These are phyloP conservation scores for Irpex sp. DNA, from an alignment of 1,284 basidiomycete genomes.

Conservation along the genomic window DNA sequence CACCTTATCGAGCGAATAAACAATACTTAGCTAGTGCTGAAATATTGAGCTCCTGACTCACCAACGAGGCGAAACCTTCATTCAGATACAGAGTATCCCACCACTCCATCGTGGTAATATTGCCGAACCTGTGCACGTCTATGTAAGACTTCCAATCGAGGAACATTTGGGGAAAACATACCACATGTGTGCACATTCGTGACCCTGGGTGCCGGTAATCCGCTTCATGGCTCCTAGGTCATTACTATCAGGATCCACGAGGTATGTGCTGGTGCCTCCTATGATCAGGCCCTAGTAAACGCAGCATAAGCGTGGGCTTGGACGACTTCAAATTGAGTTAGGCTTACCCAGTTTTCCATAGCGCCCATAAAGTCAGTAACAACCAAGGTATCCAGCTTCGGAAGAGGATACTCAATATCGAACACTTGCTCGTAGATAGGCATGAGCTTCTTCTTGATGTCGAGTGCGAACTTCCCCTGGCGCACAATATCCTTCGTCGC, in stretches of 20 bases:
- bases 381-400: conserved; percentile 89
- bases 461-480: conserved; percentile 81
- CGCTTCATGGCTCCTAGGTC: conserved; percentile 79
- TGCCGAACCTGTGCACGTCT: conserved; percentile 63
- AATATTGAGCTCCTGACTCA: conserved; percentile 29
- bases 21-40: neutral
- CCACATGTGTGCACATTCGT: conserved; percentile 86
- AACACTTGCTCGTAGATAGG: conserved; percentile 95
- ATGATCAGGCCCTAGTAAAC: conserved; percentile 76
- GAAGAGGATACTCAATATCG: conserved; percentile 87
- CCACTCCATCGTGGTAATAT: conserved; percentile 93
- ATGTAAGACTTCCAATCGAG: too few species aligned
- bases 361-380: conserved; percentile 80
- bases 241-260: conserved; percentile 78
- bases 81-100: conserved; percentile 91
- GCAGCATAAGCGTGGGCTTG: neutral
- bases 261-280: conserved; percentile 80
- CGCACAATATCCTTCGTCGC: conserved; percentile 85
- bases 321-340: neutral
- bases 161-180: conserved; percentile 32
- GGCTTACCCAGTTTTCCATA: conserved; percentile 87
- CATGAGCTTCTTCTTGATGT: conserved; percentile 84
- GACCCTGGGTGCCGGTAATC: conserved; percentile 77
- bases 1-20: conserved; percentile 46
- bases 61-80: conserved; percentile 84